Conservation (phyloP, 805 yeast species). For the Komagataella kurtzmanii region DNA sequence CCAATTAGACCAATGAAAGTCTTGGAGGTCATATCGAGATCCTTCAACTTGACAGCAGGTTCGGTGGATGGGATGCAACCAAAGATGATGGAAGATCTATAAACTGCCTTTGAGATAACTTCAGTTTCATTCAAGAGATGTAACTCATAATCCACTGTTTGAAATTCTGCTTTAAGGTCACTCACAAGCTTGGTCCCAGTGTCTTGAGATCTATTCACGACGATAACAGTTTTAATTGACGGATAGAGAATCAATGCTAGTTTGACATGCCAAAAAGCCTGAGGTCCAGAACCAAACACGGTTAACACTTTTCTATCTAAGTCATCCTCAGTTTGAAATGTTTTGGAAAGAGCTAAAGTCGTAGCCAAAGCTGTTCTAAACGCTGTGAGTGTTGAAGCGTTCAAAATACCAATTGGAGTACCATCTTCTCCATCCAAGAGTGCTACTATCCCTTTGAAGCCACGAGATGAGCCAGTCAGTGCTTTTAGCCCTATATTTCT, state of each 20-base stretch:
- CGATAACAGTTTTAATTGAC: constrained; percentile 23
- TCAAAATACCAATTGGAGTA: constrained; percentile 34
- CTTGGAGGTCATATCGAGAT: constrained; percentile 4
- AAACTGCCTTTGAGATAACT: constrained; percentile 13
- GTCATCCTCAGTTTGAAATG: constrained; percentile 12
- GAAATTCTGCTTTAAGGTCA: constrained; percentile 15
- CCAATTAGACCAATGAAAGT: constrained; percentile 48
- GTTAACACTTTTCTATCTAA: constrained; percentile 12
- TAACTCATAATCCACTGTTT: constrained; percentile 12
- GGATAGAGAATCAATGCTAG: constrained; percentile 27
- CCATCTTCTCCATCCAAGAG: constrained; percentile 40
- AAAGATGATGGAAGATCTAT: constrained; percentile 32
- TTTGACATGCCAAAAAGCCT: constrained; percentile 51
- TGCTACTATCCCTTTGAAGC: constrained; percentile 45
- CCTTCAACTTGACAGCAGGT: constrained; percentile 23
- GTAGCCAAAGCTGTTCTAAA: constrained; percentile 54
- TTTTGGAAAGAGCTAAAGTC: constrained; percentile 28
- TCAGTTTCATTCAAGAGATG: constrained; percentile 6
- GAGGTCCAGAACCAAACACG: constrained; percentile 51
- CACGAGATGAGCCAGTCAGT: constrained; percentile 40
- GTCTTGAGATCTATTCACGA: constrained; percentile 28
- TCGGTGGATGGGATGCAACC: constrained; percentile 48
- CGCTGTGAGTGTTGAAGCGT: constrained; percentile 48
- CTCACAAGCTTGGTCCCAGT: constrained; percentile 23
- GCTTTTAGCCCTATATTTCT: constrained; percentile 46